These are phyloP conservation scores for Hymenoscyphus linearis DNA, from an alignment of 2,329 filamentous ascomycete genomes.

Conservation along the genomic window DNA sequence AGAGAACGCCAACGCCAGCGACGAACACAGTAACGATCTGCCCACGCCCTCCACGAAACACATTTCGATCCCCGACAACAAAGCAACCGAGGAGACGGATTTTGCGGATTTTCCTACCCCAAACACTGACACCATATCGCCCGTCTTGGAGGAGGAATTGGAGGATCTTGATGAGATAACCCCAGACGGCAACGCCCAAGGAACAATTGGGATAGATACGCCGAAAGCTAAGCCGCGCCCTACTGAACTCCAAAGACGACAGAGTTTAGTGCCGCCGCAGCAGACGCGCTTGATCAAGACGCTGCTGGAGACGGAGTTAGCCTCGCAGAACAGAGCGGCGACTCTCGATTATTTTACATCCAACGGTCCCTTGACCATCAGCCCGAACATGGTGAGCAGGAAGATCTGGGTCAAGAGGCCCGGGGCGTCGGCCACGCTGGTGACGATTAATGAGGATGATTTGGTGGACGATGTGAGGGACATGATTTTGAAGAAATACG, in stretches of 20 bases:
- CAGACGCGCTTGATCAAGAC: slow-evolving; percentile 46
- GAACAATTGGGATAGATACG: slow-evolving; percentile 4
- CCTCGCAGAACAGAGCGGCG: slow-evolving; percentile 32
- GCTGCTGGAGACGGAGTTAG: slow-evolving; percentile 42
- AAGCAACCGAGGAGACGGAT: slow-evolving; percentile 15
- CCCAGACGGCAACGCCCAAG: not conserved
- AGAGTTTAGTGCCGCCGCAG: slow-evolving; percentile 41
- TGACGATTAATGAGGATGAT: slow-evolving; percentile 81
- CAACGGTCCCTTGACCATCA: slow-evolving; percentile 29
- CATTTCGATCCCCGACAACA: slow-evolving; percentile 25
- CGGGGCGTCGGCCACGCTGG: slow-evolving; percentile 77
- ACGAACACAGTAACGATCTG: slow-evolving; percentile 11
- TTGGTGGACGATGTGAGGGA: slow-evolving; percentile 93
- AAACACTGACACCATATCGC: slow-evolving; percentile 24
- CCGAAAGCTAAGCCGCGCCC: slow-evolving; percentile 17
- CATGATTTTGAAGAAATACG: slow-evolving; percentile 86
- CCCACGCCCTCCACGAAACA: slow-evolving; percentile 8
- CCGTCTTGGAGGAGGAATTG: slow-evolving; percentile 21
- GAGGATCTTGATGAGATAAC: slow-evolving; percentile 2
- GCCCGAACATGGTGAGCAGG: slow-evolving; percentile 52
- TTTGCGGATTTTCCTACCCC: slow-evolving; percentile 27
- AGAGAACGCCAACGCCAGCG: not conserved
- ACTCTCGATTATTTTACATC: slow-evolving; percentile 30
- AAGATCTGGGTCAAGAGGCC: slow-evolving; percentile 96
- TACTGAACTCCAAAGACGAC: slow-evolving; percentile 28